Evolutionary conservation across 495 filamentous ascomycete species (phyloP).

Genomic region (Podospora conica): DNA sequence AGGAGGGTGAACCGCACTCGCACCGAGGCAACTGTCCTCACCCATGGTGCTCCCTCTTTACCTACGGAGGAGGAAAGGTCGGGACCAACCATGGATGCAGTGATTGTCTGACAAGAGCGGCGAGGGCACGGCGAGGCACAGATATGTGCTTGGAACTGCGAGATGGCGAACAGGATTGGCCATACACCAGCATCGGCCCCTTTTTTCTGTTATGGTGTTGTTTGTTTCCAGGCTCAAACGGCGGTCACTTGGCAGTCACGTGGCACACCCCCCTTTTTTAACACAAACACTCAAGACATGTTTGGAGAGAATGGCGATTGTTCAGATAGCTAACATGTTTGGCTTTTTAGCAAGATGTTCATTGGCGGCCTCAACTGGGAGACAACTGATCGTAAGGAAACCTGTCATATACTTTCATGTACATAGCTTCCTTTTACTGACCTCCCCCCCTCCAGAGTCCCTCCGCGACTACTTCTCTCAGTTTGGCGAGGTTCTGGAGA

Average conservation of each 20-base stretch:
- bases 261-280: background rate
- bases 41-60: background rate
- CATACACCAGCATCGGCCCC: too few relatives aligned
- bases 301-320: background rate
- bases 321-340: slow-evolving; percentile 28
- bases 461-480: slow-evolving; percentile 98
- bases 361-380: slow-evolving; percentile 99
- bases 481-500: slow-evolving; percentile 95
- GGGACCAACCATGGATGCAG: background rate
- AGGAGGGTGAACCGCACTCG: background rate
- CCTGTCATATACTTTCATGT: background rate
- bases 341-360: slow-evolving; percentile 83
- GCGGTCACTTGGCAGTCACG: background rate
- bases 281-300: slow-evolving; percentile 1
- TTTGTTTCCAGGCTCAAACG: background rate
- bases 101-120: background rate
- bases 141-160: background rate
- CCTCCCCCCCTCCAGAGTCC: slow-evolving; percentile 59
- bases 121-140: background rate
- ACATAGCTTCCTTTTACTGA: background rate
- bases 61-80: background rate
- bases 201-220: background rate
- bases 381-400: slow-evolving; percentile 85
- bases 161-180: background rate
- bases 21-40: background rate